A percentile compares a stretch with the other conserved stretches of the same genome.
Evolutionary conservation across 108 stramenopile species (phyloP).

Genomic region (Parietichytrium sp.): DNA sequence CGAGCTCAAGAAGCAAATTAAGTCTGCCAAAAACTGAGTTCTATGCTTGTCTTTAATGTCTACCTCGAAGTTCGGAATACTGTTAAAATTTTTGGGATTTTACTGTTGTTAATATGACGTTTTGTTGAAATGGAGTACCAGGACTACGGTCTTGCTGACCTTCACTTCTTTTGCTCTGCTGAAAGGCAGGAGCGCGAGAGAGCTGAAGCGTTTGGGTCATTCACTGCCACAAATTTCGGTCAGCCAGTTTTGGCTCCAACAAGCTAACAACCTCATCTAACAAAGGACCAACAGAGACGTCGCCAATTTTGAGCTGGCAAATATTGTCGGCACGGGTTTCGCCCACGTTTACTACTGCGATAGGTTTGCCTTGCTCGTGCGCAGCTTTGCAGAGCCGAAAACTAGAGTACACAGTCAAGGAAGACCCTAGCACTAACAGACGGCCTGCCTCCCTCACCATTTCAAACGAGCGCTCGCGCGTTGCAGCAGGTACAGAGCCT

Average conservation of each 20-base stretch:
- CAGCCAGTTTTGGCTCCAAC: too few species aligned
- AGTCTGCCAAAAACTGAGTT: neutral
- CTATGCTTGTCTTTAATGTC: too few species aligned
- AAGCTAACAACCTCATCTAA: too few species aligned
- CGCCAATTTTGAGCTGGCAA: constrained; percentile 45
- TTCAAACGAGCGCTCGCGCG: constrained; percentile 63
- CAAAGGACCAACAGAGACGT: constrained; percentile 12
- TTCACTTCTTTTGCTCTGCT: too few species aligned
- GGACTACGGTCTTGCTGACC: too few species aligned
- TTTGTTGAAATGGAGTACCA: too few species aligned
- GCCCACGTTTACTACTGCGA: constrained; percentile 85
- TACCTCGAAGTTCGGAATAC: too few species aligned
- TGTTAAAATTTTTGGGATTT: too few species aligned
- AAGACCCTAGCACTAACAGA: constrained; percentile 78
- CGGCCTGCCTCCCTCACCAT: constrained; percentile 75
- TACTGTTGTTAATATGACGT: too few species aligned
- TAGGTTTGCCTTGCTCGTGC: constrained; percentile 55
- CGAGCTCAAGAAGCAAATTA: constrained; percentile 25
- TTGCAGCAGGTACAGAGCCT: constrained; percentile 73
- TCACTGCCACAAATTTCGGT: too few species aligned
- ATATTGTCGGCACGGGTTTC: constrained; percentile 78
- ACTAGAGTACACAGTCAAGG: constrained; percentile 79
- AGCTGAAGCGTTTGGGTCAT: too few species aligned
- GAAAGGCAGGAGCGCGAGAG: too few species aligned
- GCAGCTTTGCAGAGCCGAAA: constrained; percentile 76